Evolutionary conservation across 441 rosid genomes (phyloP).

Genomic region (Syzygium syzygioides): DNA sequence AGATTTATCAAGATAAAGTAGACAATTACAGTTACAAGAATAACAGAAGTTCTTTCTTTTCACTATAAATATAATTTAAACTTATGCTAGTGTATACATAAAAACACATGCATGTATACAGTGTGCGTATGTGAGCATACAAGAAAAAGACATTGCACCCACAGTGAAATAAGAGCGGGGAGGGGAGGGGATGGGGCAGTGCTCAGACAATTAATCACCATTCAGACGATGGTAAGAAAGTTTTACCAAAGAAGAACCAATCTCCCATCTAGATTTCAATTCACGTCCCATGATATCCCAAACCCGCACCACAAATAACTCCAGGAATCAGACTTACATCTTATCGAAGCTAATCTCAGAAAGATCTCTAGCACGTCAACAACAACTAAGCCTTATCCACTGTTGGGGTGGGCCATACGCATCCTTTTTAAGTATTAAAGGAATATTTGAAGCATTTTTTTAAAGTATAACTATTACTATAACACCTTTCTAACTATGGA

Average conservation of each 20-base stretch:
- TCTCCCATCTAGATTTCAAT: constrained; percentile 73
- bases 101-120: neutral
- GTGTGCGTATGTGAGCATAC: neutral
- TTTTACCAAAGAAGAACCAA: constrained; percentile 73
- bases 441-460: neutral
- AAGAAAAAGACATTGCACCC: neutral
- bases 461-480: neutral
- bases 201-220: constrained; percentile 32
- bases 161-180: neutral
- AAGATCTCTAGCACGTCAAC: neutral
- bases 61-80: neutral
- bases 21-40: constrained; percentile 1
- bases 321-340: neutral
- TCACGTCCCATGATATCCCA: constrained; percentile 88
- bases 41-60: neutral
- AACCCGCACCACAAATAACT: constrained; percentile 39
- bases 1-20: constrained; percentile 14
- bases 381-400: neutral
- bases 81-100: neutral
- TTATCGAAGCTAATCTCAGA: neutral
- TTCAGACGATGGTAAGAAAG: constrained; percentile 70
- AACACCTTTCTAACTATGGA: neutral
- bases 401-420: neutral
- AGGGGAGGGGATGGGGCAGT: neutral
- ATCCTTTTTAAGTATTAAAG: neutral